Conservation (phyloP, 2,329 filamentous ascomycete genomes). For the Aspergillus fumigatiaffinis region DNA sequence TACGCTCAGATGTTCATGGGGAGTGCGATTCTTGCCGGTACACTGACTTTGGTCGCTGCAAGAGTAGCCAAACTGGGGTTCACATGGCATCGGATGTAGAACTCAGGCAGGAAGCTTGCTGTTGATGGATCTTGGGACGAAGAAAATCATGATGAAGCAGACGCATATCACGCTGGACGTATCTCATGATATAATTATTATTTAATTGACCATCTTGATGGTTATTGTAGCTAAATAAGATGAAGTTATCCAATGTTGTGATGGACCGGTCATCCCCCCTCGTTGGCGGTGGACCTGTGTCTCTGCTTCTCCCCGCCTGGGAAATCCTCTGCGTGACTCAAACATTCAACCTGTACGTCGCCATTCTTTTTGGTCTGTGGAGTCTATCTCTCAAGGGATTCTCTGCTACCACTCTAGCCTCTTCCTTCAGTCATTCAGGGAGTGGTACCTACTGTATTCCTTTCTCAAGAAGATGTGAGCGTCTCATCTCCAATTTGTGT, state of each 20-base stretch:
- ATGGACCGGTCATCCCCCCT: neutral
- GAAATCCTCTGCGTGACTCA: slow-evolving; percentile 4
- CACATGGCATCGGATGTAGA: slow-evolving; percentile 28
- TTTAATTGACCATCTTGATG: neutral
- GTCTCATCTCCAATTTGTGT: neutral
- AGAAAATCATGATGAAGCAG: neutral
- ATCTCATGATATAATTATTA: neutral
- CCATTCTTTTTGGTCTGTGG: neutral
- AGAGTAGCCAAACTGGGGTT: slow-evolving; percentile 38
- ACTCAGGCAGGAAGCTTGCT: neutral
- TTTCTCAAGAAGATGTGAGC: neutral
- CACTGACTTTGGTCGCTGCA: slow-evolving; percentile 39
- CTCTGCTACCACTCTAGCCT: neutral
- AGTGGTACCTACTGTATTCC: neutral
- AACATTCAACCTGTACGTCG: neutral
- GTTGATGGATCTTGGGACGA: neutral
- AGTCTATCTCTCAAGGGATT: neutral
- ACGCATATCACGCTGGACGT: neutral
- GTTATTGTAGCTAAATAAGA: neutral
- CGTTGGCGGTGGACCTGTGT: neutral
- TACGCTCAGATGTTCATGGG: slow-evolving; percentile 53
- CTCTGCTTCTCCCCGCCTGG: neutral
- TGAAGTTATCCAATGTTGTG: neutral
- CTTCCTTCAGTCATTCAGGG: neutral
- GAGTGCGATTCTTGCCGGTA: slow-evolving; percentile 42